Evolutionary conservation across 2,329 filamentous ascomycete species (phyloP).

Genomic region (Waltergamsia citrina): DNA sequence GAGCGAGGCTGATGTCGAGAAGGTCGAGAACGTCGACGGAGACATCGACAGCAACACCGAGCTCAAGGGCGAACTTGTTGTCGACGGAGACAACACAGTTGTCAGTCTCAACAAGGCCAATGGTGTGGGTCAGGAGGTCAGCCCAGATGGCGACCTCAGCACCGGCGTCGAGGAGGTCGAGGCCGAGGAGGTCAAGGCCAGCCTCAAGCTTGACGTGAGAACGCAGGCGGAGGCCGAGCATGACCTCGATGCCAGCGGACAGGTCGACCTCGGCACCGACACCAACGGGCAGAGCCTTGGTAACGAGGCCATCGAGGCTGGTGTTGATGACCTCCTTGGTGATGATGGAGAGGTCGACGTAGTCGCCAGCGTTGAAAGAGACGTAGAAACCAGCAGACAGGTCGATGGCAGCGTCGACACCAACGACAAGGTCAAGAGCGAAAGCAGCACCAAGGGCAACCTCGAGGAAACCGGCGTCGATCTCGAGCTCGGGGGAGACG

Average conservation of each 20-base stretch:
- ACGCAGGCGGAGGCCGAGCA: conserved; percentile 40
- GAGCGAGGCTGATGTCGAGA: conserved; percentile 26
- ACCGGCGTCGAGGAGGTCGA: conserved; percentile 25
- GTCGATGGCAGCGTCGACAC: conserved; percentile 36
- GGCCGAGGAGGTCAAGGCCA: conserved; percentile 14
- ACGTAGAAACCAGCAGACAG: conserved; percentile 36
- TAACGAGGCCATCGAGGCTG: conserved; percentile 25
- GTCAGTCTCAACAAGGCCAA: conserved; percentile 24
- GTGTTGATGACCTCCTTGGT: conserved; percentile 27
- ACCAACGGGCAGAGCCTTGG: conserved; percentile 14
- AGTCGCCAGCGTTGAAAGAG: conserved; percentile 34
- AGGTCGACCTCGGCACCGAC: conserved; percentile 14
- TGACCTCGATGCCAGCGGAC: conserved; percentile 34
- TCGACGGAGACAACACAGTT: conserved; percentile 21
- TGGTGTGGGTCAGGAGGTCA: conserved; percentile 44
- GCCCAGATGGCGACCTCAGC: conserved; percentile 36
- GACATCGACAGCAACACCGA: conserved; percentile 13
- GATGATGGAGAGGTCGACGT: conserved; percentile 28
- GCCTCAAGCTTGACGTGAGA: conserved; percentile 31
- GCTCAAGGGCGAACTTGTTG: conserved; percentile 12
- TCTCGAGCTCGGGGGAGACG: conserved; percentile 21
- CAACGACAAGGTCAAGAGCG: conserved; percentile 41
- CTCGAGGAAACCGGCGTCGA: conserved; percentile 30
- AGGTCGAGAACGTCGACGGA: conserved; percentile 16
- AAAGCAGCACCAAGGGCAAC: conserved; percentile 36